Base-by-base conservation (phyloP, 768 basidiomycete genomes). In the Tricholoma terreum region DNA sequence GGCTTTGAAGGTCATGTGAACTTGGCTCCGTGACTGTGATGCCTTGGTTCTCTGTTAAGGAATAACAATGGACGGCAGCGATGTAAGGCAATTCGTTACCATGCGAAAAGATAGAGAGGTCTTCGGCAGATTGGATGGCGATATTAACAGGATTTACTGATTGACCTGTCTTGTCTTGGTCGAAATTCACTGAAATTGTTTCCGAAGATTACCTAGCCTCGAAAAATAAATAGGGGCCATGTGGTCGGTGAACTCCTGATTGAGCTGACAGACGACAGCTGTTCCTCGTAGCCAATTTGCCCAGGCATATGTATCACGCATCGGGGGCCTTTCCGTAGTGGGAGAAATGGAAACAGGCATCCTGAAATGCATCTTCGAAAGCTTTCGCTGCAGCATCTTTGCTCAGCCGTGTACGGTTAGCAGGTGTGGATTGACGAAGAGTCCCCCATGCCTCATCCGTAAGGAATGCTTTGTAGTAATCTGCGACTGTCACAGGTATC, bases 51-150 rank as follows among this genome's bases (percentile, higher is more conserved):
- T 4, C 9, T 7, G 45, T 46, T 15, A 46, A 21, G 38, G 55
- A 56, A 55, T 65, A 65, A 43, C 62, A 58, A 48, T 65, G 62
- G 14, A 65, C 62, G 9, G 62, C 54, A n/a, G 56, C 54, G 15
- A 65, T 61, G 48, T 65, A 65, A 40, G 59, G 63, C 38, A 61
- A 40, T n/a, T 40, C 19, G 21, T 34, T 40, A 4, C 36, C 36
- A 15, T 31, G 22, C 14, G 24, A n/a, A 30, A 53, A 53, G 4
- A 53, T 9, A 3, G 12, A 9, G 15, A 53, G 52, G 5, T 8
- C 19, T 42, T 53, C 52, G 4, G 52, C 35, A 40, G 52, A 53
- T 14, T 53, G 52, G 5, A n/a, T 40, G 9, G 4, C 19, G 10
- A 19, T 52, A 11, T 14, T 24, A 19, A 27, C 40, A 55, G 57